Evolutionary conservation across 2,329 filamentous ascomycete genomes (phyloP).

Genomic region (Didymellaceae sp.): DNA sequence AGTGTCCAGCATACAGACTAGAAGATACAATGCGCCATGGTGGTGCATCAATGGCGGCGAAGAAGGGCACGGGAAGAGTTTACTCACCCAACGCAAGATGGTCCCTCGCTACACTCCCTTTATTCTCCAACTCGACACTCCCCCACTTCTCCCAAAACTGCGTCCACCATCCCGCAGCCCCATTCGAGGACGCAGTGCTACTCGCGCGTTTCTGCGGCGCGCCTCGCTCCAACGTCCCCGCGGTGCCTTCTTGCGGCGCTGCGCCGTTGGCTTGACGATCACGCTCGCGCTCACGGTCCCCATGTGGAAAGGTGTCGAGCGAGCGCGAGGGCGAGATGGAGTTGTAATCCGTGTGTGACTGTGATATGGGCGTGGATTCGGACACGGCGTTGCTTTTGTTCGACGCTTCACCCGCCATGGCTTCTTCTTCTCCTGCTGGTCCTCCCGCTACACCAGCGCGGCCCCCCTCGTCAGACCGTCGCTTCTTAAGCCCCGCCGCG

Average conservation of each 20-base stretch:
- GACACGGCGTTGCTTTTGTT: slow-evolving; percentile 39
- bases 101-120: slow-evolving; percentile 81
- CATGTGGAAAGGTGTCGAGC: slow-evolving; percentile 7
- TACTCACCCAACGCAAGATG: slow-evolving; percentile 76
- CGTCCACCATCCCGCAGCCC: slow-evolving; percentile 59
- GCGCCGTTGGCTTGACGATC: slow-evolving; percentile 6
- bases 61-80: background rate
- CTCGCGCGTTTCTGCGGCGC: slow-evolving; percentile 8
- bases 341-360: slow-evolving; percentile 26
- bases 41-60: background rate
- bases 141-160: slow-evolving; percentile 65
- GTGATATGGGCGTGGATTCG: slow-evolving; percentile 42
- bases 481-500: too few relatives aligned
- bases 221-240: background rate
- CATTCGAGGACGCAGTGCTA: slow-evolving; percentile 14
- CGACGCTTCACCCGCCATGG: background rate
- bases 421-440: background rate
- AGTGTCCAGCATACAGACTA: background rate
- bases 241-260: slow-evolving; percentile 3
- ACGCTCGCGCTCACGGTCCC: too few relatives aligned
- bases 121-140: slow-evolving; percentile 80
- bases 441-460: too few relatives aligned
- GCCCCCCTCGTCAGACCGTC: background rate
- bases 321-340: slow-evolving; percentile 28
- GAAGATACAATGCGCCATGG: too few relatives aligned